Conservation (phyloP, 495 filamentous ascomycete species). For the Staphylotrichum tortipilum region DNA sequence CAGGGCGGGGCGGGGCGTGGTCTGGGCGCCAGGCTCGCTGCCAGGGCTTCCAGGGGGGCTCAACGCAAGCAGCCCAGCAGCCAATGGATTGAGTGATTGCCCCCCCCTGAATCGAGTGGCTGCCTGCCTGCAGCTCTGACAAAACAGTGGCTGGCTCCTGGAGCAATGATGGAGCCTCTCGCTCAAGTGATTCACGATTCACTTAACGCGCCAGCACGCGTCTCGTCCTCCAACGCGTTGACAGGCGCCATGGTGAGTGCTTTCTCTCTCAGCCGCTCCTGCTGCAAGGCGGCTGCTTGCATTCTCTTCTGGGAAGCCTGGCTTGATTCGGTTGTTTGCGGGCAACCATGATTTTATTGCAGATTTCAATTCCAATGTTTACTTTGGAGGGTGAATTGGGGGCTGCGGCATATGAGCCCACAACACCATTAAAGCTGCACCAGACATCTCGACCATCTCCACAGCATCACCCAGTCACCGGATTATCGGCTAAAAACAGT, state of each 20-base stretch:
- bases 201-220: conserved; percentile 18
- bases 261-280: not conserved
- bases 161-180: not conserved
- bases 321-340: too few species aligned
- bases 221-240: conserved; percentile 7
- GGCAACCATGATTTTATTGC: too few species aligned
- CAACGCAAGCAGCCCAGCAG: not conserved
- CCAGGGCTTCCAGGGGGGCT: not conserved
- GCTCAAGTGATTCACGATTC: conserved; percentile 1
- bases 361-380: not conserved
- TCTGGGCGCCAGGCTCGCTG: not conserved
- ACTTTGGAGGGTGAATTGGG: not conserved
- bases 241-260: conserved; percentile 16
- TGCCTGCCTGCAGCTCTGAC: not conserved
- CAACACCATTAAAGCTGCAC: too few species aligned
- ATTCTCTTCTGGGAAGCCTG: too few species aligned
- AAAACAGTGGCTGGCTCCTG: not conserved
- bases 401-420: too few species aligned
- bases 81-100: too few species aligned
- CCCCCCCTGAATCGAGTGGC: not conserved
- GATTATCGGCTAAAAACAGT: too few species aligned
- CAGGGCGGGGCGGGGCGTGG: not conserved
- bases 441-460: too few species aligned
- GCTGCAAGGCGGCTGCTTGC: not conserved
- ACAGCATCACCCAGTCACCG: too few species aligned